Conservation (phyloP, 2,329 filamentous ascomycete genomes). For the Ceratocystis cacaofunesta region DNA sequence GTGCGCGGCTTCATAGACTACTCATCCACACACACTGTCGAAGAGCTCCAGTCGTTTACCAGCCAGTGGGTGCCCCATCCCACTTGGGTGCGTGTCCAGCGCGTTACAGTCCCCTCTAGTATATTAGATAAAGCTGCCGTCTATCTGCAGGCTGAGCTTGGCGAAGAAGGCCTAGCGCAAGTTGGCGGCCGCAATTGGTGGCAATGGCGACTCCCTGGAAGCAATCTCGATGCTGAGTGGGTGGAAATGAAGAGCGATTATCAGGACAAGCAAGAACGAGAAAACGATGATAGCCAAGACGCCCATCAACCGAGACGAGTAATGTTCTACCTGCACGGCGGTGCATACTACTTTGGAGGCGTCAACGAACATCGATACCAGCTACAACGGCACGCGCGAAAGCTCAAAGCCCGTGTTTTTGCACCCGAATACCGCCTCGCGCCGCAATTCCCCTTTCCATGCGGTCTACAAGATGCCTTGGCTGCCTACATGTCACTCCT, state of each 20-base stretch:
- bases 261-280: conserved; percentile 24
- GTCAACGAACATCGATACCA: conserved; percentile 97
- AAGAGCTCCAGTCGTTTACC: conserved; percentile 86
- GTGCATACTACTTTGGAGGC: conserved; percentile 89
- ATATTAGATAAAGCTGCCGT: conserved; percentile 51
- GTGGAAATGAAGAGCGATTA: conserved; percentile 86
- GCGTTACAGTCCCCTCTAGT: conserved; percentile 48
- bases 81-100: conserved; percentile 69
- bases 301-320: conserved; percentile 36
- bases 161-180: conserved; percentile 53
- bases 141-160: conserved; percentile 58
- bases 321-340: conserved; percentile 89
- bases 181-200: conserved; percentile 79
- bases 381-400: conserved; percentile 87
- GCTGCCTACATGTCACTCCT: conserved; percentile 77
- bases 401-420: conserved; percentile 78
- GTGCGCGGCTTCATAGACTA: conserved; percentile 75
- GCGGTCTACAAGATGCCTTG: conserved; percentile 77
- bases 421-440: conserved; percentile 76
- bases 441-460: conserved; percentile 92
- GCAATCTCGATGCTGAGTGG: conserved; percentile 70
- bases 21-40: conserved; percentile 77
- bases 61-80: conserved; percentile 82
- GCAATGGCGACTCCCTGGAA: conserved; percentile 63
- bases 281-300: conserved; percentile 36